Percentiles rank a stretch among this genome's conserved stretches.
Evolutionary conservation across 192 early-diverging fungal species (phyloP).

Genomic region (Dimargaris xerosporica): DNA sequence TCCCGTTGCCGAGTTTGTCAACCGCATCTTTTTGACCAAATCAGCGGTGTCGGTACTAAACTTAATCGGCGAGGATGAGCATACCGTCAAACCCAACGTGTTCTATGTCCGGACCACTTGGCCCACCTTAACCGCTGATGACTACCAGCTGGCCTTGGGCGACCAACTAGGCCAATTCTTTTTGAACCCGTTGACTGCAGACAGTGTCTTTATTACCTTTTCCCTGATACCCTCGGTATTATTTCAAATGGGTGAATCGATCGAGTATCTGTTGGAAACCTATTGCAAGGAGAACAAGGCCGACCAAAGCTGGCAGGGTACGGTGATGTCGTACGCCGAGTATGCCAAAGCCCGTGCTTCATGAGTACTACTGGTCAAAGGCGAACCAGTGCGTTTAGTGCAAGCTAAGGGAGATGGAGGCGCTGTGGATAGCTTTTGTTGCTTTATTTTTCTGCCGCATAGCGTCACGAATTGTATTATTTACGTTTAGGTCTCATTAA

Average conservation of each 20-base stretch:
- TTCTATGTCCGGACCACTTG: background rate
- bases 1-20: background rate
- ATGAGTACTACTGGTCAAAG: too few species aligned
- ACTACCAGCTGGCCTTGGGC: background rate
- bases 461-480: too few species aligned
- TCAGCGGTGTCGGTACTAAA: background rate
- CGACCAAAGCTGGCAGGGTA: background rate
- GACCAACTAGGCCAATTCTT: background rate
- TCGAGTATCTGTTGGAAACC: background rate
- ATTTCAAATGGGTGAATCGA: background rate
- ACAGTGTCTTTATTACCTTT: background rate
- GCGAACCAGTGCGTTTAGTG: too few species aligned
- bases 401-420: too few species aligned
- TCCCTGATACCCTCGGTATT: background rate
- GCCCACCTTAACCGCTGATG: background rate
- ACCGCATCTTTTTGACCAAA: background rate
- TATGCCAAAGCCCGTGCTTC: background rate
- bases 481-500: too few species aligned
- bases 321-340: background rate
- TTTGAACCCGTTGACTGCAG: background rate
- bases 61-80: background rate
- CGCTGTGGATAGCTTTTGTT: too few species aligned
- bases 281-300: background rate
- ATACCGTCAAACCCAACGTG: background rate
- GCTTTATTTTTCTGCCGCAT: too few species aligned